phyloP scores from a whole-genome alignment of 1,284 basidiomycete species.

The Papiliotrema laurentii region DNA sequence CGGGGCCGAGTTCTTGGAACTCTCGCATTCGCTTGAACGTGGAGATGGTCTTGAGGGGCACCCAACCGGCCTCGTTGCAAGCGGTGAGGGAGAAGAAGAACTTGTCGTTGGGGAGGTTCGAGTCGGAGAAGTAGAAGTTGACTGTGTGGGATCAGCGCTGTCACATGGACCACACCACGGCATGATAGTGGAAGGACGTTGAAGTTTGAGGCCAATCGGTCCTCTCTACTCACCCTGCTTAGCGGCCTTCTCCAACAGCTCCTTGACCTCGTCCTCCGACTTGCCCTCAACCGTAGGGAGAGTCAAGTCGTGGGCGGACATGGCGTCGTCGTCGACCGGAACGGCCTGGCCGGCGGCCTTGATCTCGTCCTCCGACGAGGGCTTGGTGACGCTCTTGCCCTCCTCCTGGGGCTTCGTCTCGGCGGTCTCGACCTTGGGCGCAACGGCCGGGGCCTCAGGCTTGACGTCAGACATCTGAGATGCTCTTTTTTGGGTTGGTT shows the following conservation, averaged over 20 bases:
- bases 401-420: neutral
- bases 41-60: slow-evolving; percentile 78
- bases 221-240: slow-evolving; percentile 35
- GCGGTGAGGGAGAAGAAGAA: slow-evolving; percentile 91
- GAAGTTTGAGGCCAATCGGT: too few species aligned
- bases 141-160: slow-evolving; percentile 54
- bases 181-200: too few species aligned
- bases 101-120: slow-evolving; percentile 95
- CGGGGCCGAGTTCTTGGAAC: slow-evolving; percentile 56
- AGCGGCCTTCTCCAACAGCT: slow-evolving; percentile 26
- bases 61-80: slow-evolving; percentile 75
- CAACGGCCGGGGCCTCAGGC: neutral
- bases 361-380: slow-evolving; percentile 11
- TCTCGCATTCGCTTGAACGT: slow-evolving; percentile 96
- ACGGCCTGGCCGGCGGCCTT: neutral
- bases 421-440: neutral
- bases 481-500: too few species aligned
- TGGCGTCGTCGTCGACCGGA: slow-evolving; percentile 17
- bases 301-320: slow-evolving; percentile 7
- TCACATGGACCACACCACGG: neutral
- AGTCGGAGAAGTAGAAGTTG: slow-evolving; percentile 96
- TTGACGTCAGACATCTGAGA: neutral
- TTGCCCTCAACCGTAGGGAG: slow-evolving; percentile 33
- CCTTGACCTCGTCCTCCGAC: slow-evolving; percentile 31
- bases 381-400: neutral